A percentile compares a stretch with the other conserved stretches of the same genome.
Evolutionary conservation across 352 stramenopile species (phyloP).

Genomic region (Pythium scleroteichum): DNA sequence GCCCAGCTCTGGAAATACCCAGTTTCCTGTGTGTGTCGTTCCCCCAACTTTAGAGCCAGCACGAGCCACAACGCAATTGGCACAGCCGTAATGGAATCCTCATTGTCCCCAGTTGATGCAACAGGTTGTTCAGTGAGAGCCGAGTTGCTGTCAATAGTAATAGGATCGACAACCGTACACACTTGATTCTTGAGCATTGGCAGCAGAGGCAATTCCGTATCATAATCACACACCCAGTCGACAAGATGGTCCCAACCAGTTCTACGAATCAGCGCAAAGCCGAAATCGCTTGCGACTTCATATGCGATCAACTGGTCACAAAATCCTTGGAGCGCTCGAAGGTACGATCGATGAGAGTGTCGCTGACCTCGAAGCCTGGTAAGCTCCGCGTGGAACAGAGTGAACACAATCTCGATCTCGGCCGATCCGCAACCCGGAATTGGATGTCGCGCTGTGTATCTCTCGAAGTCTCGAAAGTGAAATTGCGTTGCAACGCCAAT

Average conservation of each 20-base stretch:
- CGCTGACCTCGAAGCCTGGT: conserved; percentile 1
- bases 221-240: conserved; percentile 27
- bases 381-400: conserved; percentile 17
- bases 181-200: conserved; percentile 16
- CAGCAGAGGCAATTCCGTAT: not conserved
- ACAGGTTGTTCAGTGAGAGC: not conserved
- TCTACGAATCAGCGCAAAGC: conserved; percentile 5
- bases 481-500: not conserved
- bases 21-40: not conserved
- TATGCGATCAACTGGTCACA: conserved; percentile 15
- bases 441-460: conserved; percentile 12
- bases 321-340: conserved; percentile 8
- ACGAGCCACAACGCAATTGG: conserved; percentile 24
- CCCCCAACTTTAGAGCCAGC: conserved; percentile 5
- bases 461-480: conserved; percentile 25
- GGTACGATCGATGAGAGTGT: conserved; percentile 11
- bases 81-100: not conserved
- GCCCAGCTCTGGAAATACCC: not conserved
- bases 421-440: conserved; percentile 10
- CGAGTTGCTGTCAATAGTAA: not conserved
- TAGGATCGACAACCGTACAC: not conserved
- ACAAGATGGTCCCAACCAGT: conserved; percentile 16
- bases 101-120: not conserved
- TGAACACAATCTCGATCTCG: conserved; percentile 26
- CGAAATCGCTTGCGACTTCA: conserved; percentile 8